Evolutionary conservation across 306 rosid species (phyloP).

Genomic region (Cucurbita pepo): DNA sequence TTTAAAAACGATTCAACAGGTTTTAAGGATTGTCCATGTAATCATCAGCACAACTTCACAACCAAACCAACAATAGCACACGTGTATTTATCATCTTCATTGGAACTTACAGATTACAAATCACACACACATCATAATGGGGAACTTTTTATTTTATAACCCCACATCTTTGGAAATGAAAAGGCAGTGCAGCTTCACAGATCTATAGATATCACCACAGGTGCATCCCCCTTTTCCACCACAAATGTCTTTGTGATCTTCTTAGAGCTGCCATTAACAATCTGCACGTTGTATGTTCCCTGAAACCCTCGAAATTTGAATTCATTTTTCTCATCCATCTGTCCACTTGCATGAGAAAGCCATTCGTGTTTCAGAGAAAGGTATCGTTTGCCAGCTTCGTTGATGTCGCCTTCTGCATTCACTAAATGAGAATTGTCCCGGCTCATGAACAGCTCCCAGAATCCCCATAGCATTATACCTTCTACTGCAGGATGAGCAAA

Average conservation of each 20-base stretch:
- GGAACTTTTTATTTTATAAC: neutral
- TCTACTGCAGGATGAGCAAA: slow-evolving; percentile 67
- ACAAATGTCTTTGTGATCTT: slow-evolving; percentile 26
- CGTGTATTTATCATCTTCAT: neutral
- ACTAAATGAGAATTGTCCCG: slow-evolving; percentile 58
- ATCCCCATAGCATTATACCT: slow-evolving; percentile 84
- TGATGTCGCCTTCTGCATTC: slow-evolving; percentile 73
- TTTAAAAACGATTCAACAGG: neutral
- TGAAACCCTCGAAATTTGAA: slow-evolving; percentile 68
- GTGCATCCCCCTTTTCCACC: slow-evolving; percentile 58
- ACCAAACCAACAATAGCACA: neutral
- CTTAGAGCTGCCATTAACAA: slow-evolving; percentile 19
- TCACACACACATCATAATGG: neutral
- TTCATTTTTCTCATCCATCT: slow-evolving; percentile 34
- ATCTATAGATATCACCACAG: slow-evolving; percentile 39
- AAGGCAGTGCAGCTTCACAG: slow-evolving; percentile 11
- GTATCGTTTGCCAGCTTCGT: slow-evolving; percentile 65
- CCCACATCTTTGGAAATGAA: neutral
- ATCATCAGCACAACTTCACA: neutral
- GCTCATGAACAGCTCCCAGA: slow-evolving; percentile 86
- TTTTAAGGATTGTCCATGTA: neutral
- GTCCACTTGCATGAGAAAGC: slow-evolving; percentile 50
- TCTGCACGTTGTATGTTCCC: slow-evolving; percentile 54
- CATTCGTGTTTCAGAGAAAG: slow-evolving; percentile 61
- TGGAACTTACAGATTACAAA: neutral